A percentile compares a stretch with the other conserved stretches of the same genome.
These are phyloP conservation scores for Trametes maxima DNA, from an alignment of 768 basidiomycete species.

Conservation along the genomic window DNA sequence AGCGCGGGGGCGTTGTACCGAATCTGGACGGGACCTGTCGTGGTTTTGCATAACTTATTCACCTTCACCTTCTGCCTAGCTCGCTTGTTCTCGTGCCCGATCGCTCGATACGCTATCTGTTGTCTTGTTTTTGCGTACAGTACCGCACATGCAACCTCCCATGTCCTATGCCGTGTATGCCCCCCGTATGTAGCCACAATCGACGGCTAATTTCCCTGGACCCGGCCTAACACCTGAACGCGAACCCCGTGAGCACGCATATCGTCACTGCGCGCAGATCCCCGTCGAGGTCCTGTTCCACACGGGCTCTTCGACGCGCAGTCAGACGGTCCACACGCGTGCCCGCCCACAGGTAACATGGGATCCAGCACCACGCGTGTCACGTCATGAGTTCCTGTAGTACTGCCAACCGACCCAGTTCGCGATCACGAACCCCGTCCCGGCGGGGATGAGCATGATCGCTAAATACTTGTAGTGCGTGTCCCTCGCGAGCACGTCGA, in stretches of 20 bases:
- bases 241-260: too few species aligned
- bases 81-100: neutral
- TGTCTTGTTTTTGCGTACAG: slow-evolving; percentile 9
- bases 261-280: too few species aligned
- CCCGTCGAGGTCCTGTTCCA: too few species aligned
- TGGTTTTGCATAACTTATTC: slow-evolving; percentile 9
- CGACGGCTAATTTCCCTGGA: neutral
- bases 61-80: neutral
- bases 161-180: slow-evolving; percentile 15
- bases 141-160: neutral
- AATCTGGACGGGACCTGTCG: slow-evolving; percentile 6
- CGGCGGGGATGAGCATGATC: slow-evolving; percentile 78
- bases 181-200: neutral
- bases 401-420: slow-evolving; percentile 99
- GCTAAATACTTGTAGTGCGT: slow-evolving; percentile 90
- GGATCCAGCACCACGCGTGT: too few species aligned
- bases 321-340: too few species aligned
- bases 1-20: neutral
- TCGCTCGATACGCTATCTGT: slow-evolving; percentile 10
- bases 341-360: too few species aligned
- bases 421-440: slow-evolving; percentile 89
- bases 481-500: slow-evolving; percentile 68
- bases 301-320: too few species aligned
- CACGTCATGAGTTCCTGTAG: slow-evolving; percentile 86
- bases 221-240: neutral